phyloP scores from a whole-genome alignment of 768 basidiomycete genomes.

The Podaxis pistillaris region DNA sequence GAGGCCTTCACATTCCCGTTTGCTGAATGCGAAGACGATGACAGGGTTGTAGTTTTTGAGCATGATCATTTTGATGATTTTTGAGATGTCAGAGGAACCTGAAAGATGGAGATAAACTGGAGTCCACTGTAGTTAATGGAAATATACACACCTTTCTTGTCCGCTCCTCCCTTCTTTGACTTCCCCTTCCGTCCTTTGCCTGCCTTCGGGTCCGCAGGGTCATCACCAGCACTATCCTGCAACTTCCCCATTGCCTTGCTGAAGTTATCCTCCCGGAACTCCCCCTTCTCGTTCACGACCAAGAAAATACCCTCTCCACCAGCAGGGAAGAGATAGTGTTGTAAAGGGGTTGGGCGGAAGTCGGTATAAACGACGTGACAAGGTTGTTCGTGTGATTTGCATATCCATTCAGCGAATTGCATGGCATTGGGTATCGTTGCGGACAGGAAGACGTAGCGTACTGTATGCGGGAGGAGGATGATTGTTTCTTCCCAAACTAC shows the following conservation, averaged over 20 bases:
- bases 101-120: not conserved
- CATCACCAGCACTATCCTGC: slow-evolving; percentile 81
- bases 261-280: slow-evolving; percentile 97
- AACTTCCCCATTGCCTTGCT: slow-evolving; percentile 96
- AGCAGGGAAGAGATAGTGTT: slow-evolving; percentile 96
- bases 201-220: slow-evolving; percentile 81
- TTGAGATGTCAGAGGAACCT: slow-evolving; percentile 93
- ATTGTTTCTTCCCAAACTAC: slow-evolving; percentile 99
- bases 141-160: slow-evolving; percentile 68
- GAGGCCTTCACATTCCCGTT: slow-evolving; percentile 93
- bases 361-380: slow-evolving; percentile 99
- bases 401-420: slow-evolving; percentile 99
- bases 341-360: slow-evolving; percentile 96
- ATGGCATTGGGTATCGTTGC: slow-evolving; percentile 99
- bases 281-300: slow-evolving; percentile 98
- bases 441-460: slow-evolving; percentile 97
- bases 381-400: slow-evolving; percentile 94
- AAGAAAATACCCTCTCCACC: slow-evolving; percentile 97
- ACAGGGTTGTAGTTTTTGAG: slow-evolving; percentile 96
- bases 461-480: slow-evolving; percentile 92
- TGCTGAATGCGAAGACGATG: slow-evolving; percentile 98
- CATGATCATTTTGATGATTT: slow-evolving; percentile 99
- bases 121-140: not conserved
- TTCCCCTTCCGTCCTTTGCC: slow-evolving; percentile 93
- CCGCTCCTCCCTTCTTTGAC: slow-evolving; percentile 85